phyloP scores from a whole-genome alignment of 495 filamentous ascomycete genomes.

The Xylaria intraflava region DNA sequence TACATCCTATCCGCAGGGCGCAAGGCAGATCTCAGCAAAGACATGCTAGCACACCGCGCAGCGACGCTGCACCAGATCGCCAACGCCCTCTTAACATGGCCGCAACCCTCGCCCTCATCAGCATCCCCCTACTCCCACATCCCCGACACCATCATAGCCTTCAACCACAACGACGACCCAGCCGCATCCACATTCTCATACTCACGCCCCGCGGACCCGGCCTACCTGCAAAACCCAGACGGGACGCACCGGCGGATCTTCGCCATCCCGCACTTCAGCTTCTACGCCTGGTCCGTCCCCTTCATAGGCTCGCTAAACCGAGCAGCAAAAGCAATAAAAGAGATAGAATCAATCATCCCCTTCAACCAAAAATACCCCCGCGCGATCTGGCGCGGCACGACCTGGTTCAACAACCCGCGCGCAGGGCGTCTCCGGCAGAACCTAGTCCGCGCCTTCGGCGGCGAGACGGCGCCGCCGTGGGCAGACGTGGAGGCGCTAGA shows the following conservation, averaged over 20 bases:
- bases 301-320: slow-evolving; percentile 53
- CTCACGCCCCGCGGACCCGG: slow-evolving; percentile 32
- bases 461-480: slow-evolving; percentile 27
- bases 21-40: slow-evolving; percentile 28
- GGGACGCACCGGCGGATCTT: slow-evolving; percentile 41
- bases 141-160: slow-evolving; percentile 54
- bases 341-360: slow-evolving; percentile 28
- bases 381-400: slow-evolving; percentile 64
- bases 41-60: slow-evolving; percentile 35
- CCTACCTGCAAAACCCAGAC: slow-evolving; percentile 31
- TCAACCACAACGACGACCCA: slow-evolving; percentile 32
- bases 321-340: slow-evolving; percentile 40
- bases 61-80: slow-evolving; percentile 34
- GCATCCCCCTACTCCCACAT: slow-evolving; percentile 20
- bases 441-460: slow-evolving; percentile 26
- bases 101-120: slow-evolving; percentile 4
- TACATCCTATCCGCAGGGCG: slow-evolving; percentile 40
- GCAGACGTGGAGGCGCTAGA: slow-evolving; percentile 44
- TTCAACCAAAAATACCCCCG: slow-evolving; percentile 49
- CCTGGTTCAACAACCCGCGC: slow-evolving; percentile 43
- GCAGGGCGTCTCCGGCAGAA: slow-evolving; percentile 38
- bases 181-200: slow-evolving; percentile 22
- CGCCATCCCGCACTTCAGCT: slow-evolving; percentile 75
- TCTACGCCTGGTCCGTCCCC: slow-evolving; percentile 65
- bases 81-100: slow-evolving; percentile 40